Conservation (phyloP, 23 red algal genomes). For the Cyanidioschyzon merolae region DNA sequence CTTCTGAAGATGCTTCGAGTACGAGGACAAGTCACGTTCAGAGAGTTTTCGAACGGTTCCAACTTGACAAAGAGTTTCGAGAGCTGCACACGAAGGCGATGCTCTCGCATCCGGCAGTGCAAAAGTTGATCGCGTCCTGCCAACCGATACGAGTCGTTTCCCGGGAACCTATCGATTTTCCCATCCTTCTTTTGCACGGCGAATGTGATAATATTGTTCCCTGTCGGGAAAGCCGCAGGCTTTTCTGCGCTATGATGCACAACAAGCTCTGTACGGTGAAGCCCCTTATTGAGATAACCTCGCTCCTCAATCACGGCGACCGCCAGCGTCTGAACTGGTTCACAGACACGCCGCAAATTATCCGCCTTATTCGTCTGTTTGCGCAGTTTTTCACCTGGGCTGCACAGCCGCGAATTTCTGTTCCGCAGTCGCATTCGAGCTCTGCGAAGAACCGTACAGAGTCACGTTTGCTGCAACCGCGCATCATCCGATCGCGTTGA, state of each 20-base stretch:
- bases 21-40: neutral
- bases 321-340: neutral
- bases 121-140: neutral
- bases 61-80: neutral
- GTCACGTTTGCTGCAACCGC: neutral
- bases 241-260: neutral
- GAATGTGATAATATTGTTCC: constrained; percentile 8
- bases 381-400: neutral
- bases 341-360: neutral
- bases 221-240: neutral
- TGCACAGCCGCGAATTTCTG: neutral
- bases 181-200: neutral
- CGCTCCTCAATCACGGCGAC: constrained; percentile 8
- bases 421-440: neutral
- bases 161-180: neutral
- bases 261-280: neutral
- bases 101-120: neutral
- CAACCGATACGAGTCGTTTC: neutral
- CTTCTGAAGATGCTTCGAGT: neutral
- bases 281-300: neutral
- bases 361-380: neutral
- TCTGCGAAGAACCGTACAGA: neutral
- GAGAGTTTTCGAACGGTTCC: neutral
- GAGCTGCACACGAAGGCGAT: neutral
- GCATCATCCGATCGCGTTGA: neutral